phyloP scores from a whole-genome alignment of 2,329 filamentous ascomycete species.

The Aureobasidium sp. region DNA sequence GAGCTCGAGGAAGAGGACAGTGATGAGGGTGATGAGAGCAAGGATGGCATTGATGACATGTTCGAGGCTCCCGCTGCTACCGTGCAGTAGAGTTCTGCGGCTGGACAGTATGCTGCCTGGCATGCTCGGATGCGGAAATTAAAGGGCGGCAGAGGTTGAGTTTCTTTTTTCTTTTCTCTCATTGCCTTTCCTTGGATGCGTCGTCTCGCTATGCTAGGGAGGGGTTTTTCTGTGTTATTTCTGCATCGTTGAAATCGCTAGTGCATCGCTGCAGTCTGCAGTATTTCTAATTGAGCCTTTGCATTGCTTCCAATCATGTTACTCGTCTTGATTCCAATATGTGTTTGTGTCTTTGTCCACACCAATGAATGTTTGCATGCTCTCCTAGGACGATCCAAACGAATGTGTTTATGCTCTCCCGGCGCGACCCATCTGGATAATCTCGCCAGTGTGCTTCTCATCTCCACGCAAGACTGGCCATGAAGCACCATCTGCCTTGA shows the following conservation, averaged over 20 bases:
- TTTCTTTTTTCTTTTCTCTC: background rate
- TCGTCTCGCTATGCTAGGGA: background rate
- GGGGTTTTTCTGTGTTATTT: background rate
- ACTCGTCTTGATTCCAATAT: background rate
- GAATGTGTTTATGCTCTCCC: constrained; percentile 38
- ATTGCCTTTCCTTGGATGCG: background rate
- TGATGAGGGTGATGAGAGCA: constrained; percentile 44
- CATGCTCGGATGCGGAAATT: background rate
- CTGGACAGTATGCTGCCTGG: background rate
- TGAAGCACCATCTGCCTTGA: constrained; percentile 62
- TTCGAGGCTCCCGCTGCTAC: constrained; percentile 23
- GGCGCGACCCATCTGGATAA: constrained; percentile 80
- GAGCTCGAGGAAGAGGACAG: constrained; percentile 53
- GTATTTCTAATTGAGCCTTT: background rate
- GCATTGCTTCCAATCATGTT: background rate
- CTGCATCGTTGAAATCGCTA: background rate
- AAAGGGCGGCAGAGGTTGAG: background rate
- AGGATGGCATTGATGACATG: constrained; percentile 42
- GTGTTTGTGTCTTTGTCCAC: background rate
- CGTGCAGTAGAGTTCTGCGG: constrained; percentile 1
- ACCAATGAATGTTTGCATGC: background rate
- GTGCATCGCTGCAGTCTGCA: background rate
- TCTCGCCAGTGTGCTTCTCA: constrained; percentile 64
- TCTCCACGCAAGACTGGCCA: constrained; percentile 82
- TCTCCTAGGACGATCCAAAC: no score